Evolutionary conservation across 2,329 filamentous ascomycete genomes (phyloP), one percentile per base, ranked within the genome.

Genomic region (Xylaria sp.): DNA sequence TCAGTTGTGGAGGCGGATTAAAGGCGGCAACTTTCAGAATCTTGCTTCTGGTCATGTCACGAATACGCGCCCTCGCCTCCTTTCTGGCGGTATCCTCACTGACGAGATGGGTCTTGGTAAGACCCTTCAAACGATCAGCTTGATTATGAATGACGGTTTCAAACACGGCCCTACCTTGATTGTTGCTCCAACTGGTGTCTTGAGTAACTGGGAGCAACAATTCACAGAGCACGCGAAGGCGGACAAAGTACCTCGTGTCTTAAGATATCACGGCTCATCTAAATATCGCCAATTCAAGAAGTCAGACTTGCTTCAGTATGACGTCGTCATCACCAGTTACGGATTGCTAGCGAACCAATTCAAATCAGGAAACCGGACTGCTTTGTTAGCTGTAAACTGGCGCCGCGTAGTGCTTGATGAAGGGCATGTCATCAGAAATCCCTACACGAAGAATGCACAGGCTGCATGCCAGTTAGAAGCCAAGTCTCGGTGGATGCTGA

Each of bases 51-150:
- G 90, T 62, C 94, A 90, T 77, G 86, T 89, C 10, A 89, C 86
- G 9, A 79, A 78, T 0, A 79, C 78, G 2, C 80, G 85, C 1
- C 93, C 93, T 0, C 79, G 82, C 0, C 84, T 97, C 25, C 89
- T 92, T 7, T 92, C 89, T 59, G 94, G 94, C 20, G 94, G 94
- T 39, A 94, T 97, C 59, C 85, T 97, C 9, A 93, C 94, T 1
- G 94, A 97, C 78, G 94, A 97, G 75, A 97, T 97, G 94, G 94
- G 94, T 3, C 82, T 97, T 5, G 94, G 94, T 28, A 97, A 97
- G 82, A 97, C 94, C 0, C 85, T 97, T 9, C 92, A 97, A 78
- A 87, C 94, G 57, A 95, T 97, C 73, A 92, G 92, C 62, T 82
- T 97, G 43, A 91, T 97, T 64, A 81, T 94, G 60, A 83, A 83